Percentiles rank a stretch among this genome's conserved stretches.
Evolutionary conservation across 176 grass and related monocot species (phyloP).

Genomic region (Olyra latifolia): DNA sequence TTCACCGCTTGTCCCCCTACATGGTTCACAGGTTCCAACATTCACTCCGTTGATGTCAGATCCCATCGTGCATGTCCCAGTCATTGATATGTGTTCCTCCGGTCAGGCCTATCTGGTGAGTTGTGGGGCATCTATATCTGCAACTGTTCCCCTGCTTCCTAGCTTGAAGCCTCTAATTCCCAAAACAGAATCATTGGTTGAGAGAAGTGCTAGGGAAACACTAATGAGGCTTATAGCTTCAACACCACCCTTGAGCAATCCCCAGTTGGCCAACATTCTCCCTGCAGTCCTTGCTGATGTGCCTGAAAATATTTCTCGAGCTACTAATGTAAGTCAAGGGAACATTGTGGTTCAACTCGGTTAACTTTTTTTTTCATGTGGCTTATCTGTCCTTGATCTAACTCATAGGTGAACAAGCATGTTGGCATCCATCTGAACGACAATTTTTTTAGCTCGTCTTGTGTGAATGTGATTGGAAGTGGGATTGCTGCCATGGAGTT

Average conservation of each 20-base stretch:
- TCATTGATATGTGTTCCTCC: conserved; percentile 85
- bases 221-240: conserved; percentile 82
- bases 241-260: conserved; percentile 37
- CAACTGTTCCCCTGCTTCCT: conserved; percentile 61
- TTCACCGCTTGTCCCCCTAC: conserved; percentile 60
- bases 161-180: conserved; percentile 66
- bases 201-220: conserved; percentile 92
- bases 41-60: conserved; percentile 93
- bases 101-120: conserved; percentile 89
- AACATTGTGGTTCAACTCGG: neutral
- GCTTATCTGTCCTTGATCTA: conserved; percentile 11
- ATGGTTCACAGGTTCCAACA: conserved; percentile 68
- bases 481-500: conserved; percentile 27
- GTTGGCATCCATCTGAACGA: conserved; percentile 8
- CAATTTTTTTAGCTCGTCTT: conserved; percentile 20
- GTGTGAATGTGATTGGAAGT: conserved; percentile 40
- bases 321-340: conserved; percentile 42
- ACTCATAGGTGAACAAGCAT: conserved; percentile 47
- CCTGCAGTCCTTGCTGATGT: conserved; percentile 43
- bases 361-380: neutral
- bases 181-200: conserved; percentile 60
- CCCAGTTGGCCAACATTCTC: conserved; percentile 54
- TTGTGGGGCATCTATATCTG: conserved; percentile 73
- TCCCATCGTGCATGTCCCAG: conserved; percentile 89
- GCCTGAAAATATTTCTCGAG: conserved; percentile 31